Evolutionary conservation across 495 filamentous ascomycete species (phyloP), one percentile per base, ranked within the genome.

Genomic region (Saxophila tyrrhenica): DNA sequence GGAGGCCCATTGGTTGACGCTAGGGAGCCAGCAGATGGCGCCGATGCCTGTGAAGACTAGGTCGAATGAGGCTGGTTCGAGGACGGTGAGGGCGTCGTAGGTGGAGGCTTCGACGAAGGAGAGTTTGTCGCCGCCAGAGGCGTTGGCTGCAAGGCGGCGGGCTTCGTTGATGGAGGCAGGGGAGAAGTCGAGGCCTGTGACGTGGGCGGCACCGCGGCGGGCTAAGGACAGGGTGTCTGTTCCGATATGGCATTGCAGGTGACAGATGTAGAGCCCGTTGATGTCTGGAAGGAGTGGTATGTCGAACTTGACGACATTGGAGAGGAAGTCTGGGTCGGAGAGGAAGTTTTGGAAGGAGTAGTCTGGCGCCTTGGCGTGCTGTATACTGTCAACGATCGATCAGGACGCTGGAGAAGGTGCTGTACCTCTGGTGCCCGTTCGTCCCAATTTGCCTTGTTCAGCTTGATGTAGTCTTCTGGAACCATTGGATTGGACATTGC

Each of bases 181-280:
- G 17, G 22, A 35, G 41, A 53, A 53, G 41, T 53, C 50, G 3
- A 53, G 50, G 10, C 50, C 50, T 5, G 19, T 20, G 39, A 53
- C 50, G 21, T 9, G 3, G 20, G 13, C 23, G 50, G 50, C 50
- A 3, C 50, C 50, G 15, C 17, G 50, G 21, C 50, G 32, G 15
- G 50, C 32, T 3, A 53, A 38, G 35, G 50, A 53, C 2, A 53
- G 32, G 3, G 50, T 53, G 50, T 53, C 50, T 2, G 50, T 53
- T 8, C 50, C 50, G 19, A 53, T 53, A 24, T 53, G 50, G 23
- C 50, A 53, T 53, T 53, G 50, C 17, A 53, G 50, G 41, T 53
- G 50, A 38, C 46, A 16, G 19, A 53, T 32, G 38, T 25, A 10
- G 17, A 44, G 32, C 13, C 39, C 39, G 5, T 44, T 25, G 50